phyloP scores from a whole-genome alignment of 2,329 filamentous ascomycete genomes.

The Alternaria infectoria region DNA sequence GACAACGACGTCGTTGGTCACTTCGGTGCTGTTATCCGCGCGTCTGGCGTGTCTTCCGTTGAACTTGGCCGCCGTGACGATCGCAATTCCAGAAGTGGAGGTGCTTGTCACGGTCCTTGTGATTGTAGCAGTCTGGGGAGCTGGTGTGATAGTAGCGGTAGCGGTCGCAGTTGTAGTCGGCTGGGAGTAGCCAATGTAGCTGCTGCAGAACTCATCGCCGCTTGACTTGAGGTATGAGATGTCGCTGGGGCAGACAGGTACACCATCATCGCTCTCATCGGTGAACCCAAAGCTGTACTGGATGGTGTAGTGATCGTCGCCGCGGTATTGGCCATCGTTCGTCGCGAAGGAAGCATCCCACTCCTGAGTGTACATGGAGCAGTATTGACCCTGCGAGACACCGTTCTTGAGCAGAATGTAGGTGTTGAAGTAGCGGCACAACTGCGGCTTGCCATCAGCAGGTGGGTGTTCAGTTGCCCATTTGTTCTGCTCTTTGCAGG shows the following conservation, averaged over 20 bases:
- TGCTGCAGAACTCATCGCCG: not conserved
- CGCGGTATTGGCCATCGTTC: not conserved
- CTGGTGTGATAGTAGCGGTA: not conserved
- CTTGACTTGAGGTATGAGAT: not conserved
- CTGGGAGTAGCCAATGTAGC: not conserved
- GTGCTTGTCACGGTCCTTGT: not conserved
- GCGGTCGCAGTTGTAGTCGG: not conserved
- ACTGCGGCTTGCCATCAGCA: not conserved
- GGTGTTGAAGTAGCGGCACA: not conserved
- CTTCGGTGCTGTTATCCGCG: not conserved
- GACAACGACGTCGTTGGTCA: not conserved
- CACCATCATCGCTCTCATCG: not conserved
- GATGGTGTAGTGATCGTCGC: not conserved
- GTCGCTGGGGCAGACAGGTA: not conserved
- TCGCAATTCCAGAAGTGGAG: not conserved
- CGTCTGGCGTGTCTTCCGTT: not conserved
- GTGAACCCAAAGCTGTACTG: not conserved
- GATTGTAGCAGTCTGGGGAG: not conserved
- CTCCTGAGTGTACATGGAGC: not conserved
- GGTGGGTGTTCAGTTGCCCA: not conserved
- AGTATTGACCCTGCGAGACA: not conserved
- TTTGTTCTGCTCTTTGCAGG: not conserved
- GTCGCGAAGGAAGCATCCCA: not conserved
- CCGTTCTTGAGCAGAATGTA: slow-evolving; percentile 1
- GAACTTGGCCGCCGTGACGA: not conserved